Evolutionary conservation across 345 rosid species (phyloP).

Genomic region (Raphanus raphanistrum): DNA sequence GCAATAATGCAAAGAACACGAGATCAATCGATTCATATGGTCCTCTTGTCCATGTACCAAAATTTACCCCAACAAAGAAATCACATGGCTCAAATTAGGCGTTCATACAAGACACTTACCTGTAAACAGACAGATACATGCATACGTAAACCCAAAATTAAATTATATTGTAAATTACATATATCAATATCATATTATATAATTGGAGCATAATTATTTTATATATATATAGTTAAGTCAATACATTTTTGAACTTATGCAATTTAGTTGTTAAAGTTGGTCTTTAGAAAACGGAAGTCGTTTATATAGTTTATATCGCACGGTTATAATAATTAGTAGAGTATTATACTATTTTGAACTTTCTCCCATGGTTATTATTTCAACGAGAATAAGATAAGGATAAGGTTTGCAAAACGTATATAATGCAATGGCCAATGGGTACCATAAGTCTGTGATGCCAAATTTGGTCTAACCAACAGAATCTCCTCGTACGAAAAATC

Average conservation of each 20-base stretch:
- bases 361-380: background rate
- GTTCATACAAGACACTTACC: constrained; percentile 10
- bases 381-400: background rate
- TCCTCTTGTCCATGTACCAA: constrained; percentile 24
- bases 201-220: background rate
- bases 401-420: constrained; percentile 2
- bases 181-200: background rate
- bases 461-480: constrained; percentile 23
- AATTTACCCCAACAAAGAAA: background rate
- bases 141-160: background rate
- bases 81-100: constrained; percentile 41
- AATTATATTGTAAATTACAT: background rate
- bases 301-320: background rate
- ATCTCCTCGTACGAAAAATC: constrained; percentile 18
- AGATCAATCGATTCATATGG: constrained; percentile 16
- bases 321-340: background rate
- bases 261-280: background rate
- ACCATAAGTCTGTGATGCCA: constrained; percentile 20
- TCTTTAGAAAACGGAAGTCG: background rate
- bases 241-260: background rate
- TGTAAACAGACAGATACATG: constrained; percentile 13
- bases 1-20: constrained; percentile 13
- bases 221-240: background rate
- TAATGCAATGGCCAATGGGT: constrained; percentile 7
- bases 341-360: background rate